Base-by-base conservation (phyloP, 495 filamentous ascomycete species). In the Apodospora peruviana region DNA sequence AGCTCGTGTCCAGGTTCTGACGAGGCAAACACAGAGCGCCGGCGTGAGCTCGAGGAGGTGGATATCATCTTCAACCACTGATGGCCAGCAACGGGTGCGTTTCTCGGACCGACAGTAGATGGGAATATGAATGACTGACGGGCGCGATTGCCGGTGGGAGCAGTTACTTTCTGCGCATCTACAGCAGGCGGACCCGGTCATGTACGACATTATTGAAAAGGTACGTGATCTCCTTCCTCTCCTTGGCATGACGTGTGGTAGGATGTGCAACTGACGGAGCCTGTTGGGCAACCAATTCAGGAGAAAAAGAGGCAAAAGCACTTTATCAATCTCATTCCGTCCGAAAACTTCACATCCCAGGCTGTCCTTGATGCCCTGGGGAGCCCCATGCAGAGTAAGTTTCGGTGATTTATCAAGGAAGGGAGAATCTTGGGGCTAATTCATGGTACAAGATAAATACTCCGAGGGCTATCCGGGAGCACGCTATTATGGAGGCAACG, bases 311-410 rank as follows among this genome's bases (percentile, higher is more conserved):
- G 93, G 52, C 93, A 98, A 65, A 91, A 95, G 70, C 87, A 96
- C 61, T 97, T 96, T 66, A 91, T 98, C 69, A 97, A 97, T 72
- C 81, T 98, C 47, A 98, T 98, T 52, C 93, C 93, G 14, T 98
- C 93, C 18, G 93, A 98, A 71, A 98, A 98, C 72, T 97, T 98
- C 68, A 97, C 93, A 9, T 96, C 93, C 14, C 90, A 96, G 66
- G 90, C 93, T 18, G 93, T 98, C 10, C 81, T 96, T 32, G 93
- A 97, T 80, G 90, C 91, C 8, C 74, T 98, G 48, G 93, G 93
- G 60, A 96, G 91, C 76, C 86, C 94, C 21, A 98, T 98, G 93
- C 91, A 98, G 73, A 98, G 88, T 93, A 73, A 45, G 85, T 71
- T 20, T 36, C 25, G 35, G 17, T 12, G 23, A 0, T 21, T 4